Evolutionary conservation across 1,284 basidiomycete species (phyloP).

Genomic region (Ganoderma sinense): DNA sequence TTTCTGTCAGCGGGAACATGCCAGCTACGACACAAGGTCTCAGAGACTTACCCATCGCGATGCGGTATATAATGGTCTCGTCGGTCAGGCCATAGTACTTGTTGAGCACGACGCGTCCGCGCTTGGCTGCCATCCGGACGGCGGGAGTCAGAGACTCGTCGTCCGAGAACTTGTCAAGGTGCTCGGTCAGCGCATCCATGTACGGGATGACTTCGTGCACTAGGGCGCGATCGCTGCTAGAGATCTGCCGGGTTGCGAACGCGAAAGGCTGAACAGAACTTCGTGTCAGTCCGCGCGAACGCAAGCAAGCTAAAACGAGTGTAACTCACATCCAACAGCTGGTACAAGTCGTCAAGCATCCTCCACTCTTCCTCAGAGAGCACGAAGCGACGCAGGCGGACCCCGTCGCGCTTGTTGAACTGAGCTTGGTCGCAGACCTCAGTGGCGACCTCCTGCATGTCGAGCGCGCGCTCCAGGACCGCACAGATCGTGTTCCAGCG

Average conservation of each 20-base stretch:
- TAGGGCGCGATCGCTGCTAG: conserved; percentile 2
- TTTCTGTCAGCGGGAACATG: neutral
- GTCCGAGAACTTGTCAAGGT: conserved; percentile 27
- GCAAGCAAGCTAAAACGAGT: too few species aligned
- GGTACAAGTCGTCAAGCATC: too few species aligned
- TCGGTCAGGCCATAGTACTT: conserved; percentile 39
- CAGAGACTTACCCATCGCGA: conserved; percentile 10
- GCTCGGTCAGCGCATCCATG: conserved; percentile 33
- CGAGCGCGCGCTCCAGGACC: too few species aligned
- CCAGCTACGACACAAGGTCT: neutral
- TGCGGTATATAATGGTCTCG: conserved; percentile 27
- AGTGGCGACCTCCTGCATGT: too few species aligned
- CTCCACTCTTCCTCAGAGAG: too few species aligned
- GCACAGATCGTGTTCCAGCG: too few species aligned
- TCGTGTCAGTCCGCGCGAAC: too few species aligned
- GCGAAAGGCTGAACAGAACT: conserved; percentile 37
- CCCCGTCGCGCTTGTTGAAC: too few species aligned
- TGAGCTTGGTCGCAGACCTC: too few species aligned
- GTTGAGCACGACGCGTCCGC: conserved; percentile 35
- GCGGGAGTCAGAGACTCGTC: neutral
- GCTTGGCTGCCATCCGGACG: conserved; percentile 28
- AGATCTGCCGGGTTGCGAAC: conserved; percentile 33
- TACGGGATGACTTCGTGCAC: conserved; percentile 37
- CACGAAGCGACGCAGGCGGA: too few species aligned
- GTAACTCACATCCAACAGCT: too few species aligned